Conservation (phyloP, 2,329 filamentous ascomycete species). For the Myriosclerotinia curreyana region DNA sequence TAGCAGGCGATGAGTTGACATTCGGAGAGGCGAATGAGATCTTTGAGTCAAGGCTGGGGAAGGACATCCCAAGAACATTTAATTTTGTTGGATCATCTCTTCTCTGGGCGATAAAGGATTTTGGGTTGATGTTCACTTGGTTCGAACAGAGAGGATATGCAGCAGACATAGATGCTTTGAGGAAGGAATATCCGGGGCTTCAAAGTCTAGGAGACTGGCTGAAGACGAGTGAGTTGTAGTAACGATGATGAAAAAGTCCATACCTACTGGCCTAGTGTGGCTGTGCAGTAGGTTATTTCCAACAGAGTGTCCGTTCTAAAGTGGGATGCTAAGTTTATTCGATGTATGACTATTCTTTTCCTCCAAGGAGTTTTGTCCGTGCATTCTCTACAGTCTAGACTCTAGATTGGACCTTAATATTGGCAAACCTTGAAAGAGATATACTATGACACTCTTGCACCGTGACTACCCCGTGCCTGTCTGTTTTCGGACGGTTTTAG, state of each 20-base stretch:
- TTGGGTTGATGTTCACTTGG: conserved; percentile 37
- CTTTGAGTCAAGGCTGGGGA: conserved; percentile 37
- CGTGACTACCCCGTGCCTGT: no score
- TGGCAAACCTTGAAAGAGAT: not conserved
- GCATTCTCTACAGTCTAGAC: not conserved
- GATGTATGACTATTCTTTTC: not conserved
- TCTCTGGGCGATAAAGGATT: conserved; percentile 33
- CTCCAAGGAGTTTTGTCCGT: not conserved
- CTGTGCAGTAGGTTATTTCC: not conserved
- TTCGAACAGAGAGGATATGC: conserved; percentile 35
- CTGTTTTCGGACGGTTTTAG: not conserved
- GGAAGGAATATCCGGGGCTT: conserved; percentile 44
- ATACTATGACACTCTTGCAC: no score
- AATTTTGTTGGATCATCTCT: conserved; percentile 31
- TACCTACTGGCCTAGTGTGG: not conserved
- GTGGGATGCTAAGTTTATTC: not conserved
- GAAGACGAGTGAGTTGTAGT: conserved; percentile 38
- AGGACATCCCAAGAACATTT: conserved; percentile 35
- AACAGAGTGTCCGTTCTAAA: not conserved
- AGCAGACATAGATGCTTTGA: conserved; percentile 42
- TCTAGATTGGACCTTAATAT: not conserved
- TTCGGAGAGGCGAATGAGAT: conserved; percentile 38
- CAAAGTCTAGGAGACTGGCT: conserved; percentile 47
- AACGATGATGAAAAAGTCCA: not conserved
- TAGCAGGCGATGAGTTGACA: conserved; percentile 48